phyloP scores from a whole-genome alignment of 2,329 filamentous ascomycete genomes.

The Fusarium oligoseptatum region DNA sequence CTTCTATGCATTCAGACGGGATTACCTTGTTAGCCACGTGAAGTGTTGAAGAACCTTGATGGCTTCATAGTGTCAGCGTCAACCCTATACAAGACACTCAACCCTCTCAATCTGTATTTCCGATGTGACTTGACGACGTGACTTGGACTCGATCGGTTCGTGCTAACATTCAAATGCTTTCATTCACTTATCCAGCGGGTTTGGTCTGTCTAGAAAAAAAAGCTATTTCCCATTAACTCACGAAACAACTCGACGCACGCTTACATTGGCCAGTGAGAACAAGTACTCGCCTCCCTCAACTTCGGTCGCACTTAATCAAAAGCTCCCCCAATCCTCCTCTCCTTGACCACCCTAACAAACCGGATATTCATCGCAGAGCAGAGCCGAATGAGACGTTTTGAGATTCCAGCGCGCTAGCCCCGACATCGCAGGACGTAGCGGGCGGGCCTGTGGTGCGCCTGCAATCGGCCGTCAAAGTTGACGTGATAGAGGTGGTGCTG shows the following conservation, averaged over 20 bases:
- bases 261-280: slow-evolving; percentile 42
- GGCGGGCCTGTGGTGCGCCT: too few relatives aligned
- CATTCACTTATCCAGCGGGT: background rate
- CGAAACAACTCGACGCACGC: accelerated
- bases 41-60: background rate
- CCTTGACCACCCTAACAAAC: too few relatives aligned
- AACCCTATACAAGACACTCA: background rate
- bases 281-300: slow-evolving; percentile 41
- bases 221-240: background rate
- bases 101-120: background rate
- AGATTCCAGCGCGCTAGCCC: too few relatives aligned
- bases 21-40: background rate
- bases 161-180: background rate
- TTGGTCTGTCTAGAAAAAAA: slow-evolving; percentile 32
- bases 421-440: too few relatives aligned
- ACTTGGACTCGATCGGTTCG: background rate
- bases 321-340: too few relatives aligned
- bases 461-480: too few relatives aligned
- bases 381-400: too few relatives aligned
- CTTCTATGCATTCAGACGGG: background rate
- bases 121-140: background rate
- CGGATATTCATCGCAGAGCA: too few relatives aligned
- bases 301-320: background rate
- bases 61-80: background rate
- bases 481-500: too few relatives aligned